phyloP scores from a whole-genome alignment of 345 rosid genomes.

The Clausena lansium region DNA sequence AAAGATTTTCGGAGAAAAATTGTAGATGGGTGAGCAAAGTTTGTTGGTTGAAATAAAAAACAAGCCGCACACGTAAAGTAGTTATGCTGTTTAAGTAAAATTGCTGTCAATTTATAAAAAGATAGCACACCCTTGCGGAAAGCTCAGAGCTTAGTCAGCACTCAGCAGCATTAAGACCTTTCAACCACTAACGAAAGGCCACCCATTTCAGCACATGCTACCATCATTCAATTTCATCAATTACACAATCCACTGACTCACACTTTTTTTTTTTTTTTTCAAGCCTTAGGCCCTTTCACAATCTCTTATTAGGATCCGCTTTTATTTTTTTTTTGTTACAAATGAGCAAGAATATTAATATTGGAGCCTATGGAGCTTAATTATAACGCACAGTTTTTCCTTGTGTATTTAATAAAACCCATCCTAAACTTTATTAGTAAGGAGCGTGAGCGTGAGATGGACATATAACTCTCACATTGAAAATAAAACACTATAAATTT shows the following conservation, averaged over 20 bases:
- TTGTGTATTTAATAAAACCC: no score
- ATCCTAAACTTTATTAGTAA: no score
- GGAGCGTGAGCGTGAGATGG: no score
- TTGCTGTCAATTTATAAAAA: not conserved
- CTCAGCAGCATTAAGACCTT: conserved; percentile 5
- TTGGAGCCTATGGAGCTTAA: no score
- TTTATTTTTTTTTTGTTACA: no score
- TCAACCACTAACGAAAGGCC: conserved; percentile 5
- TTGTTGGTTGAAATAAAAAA: not conserved
- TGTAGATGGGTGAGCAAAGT: no score
- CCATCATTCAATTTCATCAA: not conserved
- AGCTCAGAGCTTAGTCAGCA: conserved; percentile 7
- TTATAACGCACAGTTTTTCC: no score
- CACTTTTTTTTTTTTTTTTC: not conserved
- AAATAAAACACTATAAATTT: no score
- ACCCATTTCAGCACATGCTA: not conserved
- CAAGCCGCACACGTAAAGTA: not conserved
- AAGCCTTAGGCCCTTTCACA: not conserved
- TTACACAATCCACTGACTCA: not conserved
- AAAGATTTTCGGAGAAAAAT: no score
- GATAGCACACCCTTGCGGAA: not conserved
- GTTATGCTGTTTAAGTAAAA: not conserved
- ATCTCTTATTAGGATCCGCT: not conserved
- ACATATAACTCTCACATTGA: no score
- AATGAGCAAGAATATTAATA: no score